Conservation (phyloP, 176 grass and related monocot genomes). For the Oropetium thomaeum region DNA sequence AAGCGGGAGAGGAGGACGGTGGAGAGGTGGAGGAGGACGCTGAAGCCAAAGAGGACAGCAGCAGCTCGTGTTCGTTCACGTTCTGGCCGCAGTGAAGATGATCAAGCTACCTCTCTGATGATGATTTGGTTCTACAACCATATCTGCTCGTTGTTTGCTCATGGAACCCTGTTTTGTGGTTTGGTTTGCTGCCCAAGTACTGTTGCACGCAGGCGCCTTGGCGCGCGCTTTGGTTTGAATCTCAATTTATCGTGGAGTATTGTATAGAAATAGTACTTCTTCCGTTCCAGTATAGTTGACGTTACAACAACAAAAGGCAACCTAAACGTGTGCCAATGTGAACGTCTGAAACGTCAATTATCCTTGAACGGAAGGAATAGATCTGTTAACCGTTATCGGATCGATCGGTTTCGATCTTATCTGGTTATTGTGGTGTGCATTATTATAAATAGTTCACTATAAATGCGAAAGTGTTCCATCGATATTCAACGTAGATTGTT, state of each 20-base stretch:
- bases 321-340: too few species aligned
- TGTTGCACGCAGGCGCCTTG: neutral
- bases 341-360: neutral
- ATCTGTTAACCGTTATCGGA: neutral
- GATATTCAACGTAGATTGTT: neutral
- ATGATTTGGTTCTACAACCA: conserved; percentile 12
- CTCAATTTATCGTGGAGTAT: neutral
- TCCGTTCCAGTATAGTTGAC: too few species aligned
- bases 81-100: conserved; percentile 10
- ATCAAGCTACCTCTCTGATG: neutral
- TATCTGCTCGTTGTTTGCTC: neutral
- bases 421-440: too few species aligned
- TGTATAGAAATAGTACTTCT: too few species aligned
- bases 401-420: neutral
- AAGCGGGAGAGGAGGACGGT: too few species aligned
- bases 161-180: neutral
- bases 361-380: too few species aligned
- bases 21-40: too few species aligned
- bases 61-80: neutral
- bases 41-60: too few species aligned
- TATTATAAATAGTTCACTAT: neutral
- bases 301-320: too few species aligned
- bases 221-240: neutral
- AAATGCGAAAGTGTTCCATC: neutral
- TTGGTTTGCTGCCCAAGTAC: neutral